Conservation (phyloP, 495 filamentous ascomycete species). For the Neurospora discreta region DNA sequence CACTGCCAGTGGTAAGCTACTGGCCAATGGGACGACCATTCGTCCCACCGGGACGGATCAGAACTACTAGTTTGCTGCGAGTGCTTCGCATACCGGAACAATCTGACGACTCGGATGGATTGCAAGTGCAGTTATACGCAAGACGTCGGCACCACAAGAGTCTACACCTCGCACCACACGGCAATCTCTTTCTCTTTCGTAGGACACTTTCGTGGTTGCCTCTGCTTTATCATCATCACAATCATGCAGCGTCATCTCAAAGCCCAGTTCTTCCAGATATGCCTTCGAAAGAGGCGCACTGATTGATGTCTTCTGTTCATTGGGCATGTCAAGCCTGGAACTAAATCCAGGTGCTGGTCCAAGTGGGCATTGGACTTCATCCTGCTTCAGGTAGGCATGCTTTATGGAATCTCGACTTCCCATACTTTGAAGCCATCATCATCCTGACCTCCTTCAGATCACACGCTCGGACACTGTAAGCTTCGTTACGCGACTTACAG, state of each 20-base stretch:
- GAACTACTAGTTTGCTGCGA: background rate
- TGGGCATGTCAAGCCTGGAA: background rate
- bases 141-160: background rate
- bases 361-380: background rate
- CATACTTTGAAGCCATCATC: background rate
- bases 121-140: background rate
- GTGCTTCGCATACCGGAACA: background rate
- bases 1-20: background rate
- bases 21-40: background rate
- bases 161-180: background rate
- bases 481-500: background rate
- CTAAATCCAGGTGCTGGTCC: too few species aligned
- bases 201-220: background rate
- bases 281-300: background rate
- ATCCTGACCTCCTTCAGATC: background rate
- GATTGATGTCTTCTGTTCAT: background rate
- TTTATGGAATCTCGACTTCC: background rate
- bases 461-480: background rate
- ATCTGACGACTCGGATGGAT: background rate
- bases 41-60: background rate
- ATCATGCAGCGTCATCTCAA: background rate
- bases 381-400: background rate
- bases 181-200: background rate
- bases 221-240: background rate
- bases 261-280: background rate